Base-by-base conservation (phyloP, 495 filamentous ascomycete species). In the Apodospora peruviana region DNA sequence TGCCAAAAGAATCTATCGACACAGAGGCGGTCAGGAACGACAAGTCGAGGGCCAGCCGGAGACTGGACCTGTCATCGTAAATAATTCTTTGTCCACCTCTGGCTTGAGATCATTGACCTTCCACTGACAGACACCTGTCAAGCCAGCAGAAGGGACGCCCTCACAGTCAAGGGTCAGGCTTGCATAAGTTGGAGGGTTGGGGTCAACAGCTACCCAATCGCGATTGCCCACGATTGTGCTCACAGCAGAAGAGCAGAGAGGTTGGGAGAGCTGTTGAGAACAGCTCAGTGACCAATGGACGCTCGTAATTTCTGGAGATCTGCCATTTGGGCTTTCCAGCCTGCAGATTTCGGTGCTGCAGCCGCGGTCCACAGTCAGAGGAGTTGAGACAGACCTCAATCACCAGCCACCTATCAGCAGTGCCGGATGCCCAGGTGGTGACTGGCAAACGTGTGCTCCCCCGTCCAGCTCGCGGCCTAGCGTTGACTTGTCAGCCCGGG, bases 291-390 rank as follows among this genome's bases (percentile, higher is more conserved):
- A 40, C 55, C 62, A 65, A 62, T 60, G 50, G 55, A 45, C 38
- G 21, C 25, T 37, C 24, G 19, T 18, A 45, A 24, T 20, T 54
- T 50, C 32, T 47, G 40, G 14, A 53, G 52, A 63, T 61, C 55
- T 42, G 49, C 57, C 37, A 38, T 45, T 47, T 34, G 41, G 44
- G 32, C 51, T 29, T n/a, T 40, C 48, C 58, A 52, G 49, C 55
- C 50, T 43, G 60, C 60, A 61, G 55, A 45, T 52, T 65, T n/a
- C n/a, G n/a, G n/a, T n/a, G n/a, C 42, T 47, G 36, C 22, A 52
- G 51, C 48, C 40, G 59, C 57, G 58, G 50, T 56, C 47, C 43
- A 58, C 45, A 57, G 43, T 42, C 51, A 51, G 39, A 39, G 43
- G 47, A 22, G 3, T 8, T 47, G 22, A 29, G 34, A 47, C 36